Evolutionary conservation across 306 rosid species (phyloP), one percentile per base, ranked within the genome.

Genomic region (Cucurbita pepo): DNA sequence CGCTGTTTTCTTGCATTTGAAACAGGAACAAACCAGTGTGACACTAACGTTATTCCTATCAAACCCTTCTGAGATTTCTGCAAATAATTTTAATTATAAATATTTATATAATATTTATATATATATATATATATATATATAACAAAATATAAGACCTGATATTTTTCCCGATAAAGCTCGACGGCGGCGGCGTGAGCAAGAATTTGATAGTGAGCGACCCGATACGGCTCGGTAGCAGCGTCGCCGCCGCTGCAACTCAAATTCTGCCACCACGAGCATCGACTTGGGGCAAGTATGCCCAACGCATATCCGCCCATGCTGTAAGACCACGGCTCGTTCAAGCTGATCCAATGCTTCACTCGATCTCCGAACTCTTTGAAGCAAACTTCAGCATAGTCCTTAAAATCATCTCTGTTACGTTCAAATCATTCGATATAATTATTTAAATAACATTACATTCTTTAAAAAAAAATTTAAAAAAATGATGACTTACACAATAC

Each of bases 171-270:
- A 9, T 88, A 88, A 21, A 84, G 43, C n/a, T 79, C 55, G 34
- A 79, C 87, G 1, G 89, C 87, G 0, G 82, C 85, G 8, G 91
- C 87, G 75, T 91, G 97, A 74, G 92, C 82, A 43, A 85, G 87
- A 58, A 91, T 80, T 21, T 48, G 87, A 56, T 85, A n/a, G 58
- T 91, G 97, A 0, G 91, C 3, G 19, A 78, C 84, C 57, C 84
- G 16, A 72, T 91, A 91, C 2, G 97, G 95, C 71, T 91, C 92
- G 0, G 84, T 91, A 16, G 77, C 85, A 0, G 95, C 86, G 76
- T 91, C 61, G 1, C 97, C 97, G 0, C 86, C 90, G 0, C 81
- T 79, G 77, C 92, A 91, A 58, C 80, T 86, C 22, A 62, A 16
- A 15, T 76, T 48, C 61, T 74, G 83, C 90, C 88, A 84, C 0